Evolutionary conservation across 2,329 filamentous ascomycete genomes (phyloP).

Genomic region (Alternaria brassicae): DNA sequence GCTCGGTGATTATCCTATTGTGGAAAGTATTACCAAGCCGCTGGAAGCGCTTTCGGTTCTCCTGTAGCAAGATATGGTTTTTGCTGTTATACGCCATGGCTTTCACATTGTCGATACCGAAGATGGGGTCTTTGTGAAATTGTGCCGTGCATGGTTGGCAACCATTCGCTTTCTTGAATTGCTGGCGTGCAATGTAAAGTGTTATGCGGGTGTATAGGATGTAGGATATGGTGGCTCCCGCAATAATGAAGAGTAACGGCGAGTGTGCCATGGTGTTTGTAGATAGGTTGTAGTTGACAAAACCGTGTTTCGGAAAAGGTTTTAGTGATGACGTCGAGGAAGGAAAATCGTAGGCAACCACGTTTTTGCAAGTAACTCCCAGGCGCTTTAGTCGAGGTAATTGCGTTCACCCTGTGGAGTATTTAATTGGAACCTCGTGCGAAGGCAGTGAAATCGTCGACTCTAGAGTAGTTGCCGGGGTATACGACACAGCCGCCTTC

Average conservation of each 20-base stretch:
- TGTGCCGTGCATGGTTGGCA: constrained; percentile 56
- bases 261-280: constrained; percentile 31
- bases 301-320: not conserved
- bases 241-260: constrained; percentile 38
- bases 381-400: not conserved
- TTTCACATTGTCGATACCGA: constrained; percentile 61
- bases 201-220: constrained; percentile 44
- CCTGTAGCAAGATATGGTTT: constrained; percentile 27
- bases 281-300: not conserved
- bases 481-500: not conserved
- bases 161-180: constrained; percentile 53
- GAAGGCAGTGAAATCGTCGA: not conserved
- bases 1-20: constrained; percentile 38
- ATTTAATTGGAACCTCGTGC: not conserved
- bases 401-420: not conserved
- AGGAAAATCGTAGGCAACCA: not conserved
- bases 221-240: constrained; percentile 45
- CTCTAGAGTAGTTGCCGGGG: not conserved
- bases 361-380: not conserved
- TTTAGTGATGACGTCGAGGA: constrained; percentile 1
- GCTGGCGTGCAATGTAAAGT: constrained; percentile 47
- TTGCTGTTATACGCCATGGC: constrained; percentile 51
- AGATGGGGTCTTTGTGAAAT: constrained; percentile 62
- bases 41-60: constrained; percentile 35
- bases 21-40: constrained; percentile 53